A percentile compares a stretch with the other conserved stretches of the same genome.
These are phyloP conservation scores for Salix purpurea DNA, from an alignment of 345 rosid genomes.

Conservation along the genomic window DNA sequence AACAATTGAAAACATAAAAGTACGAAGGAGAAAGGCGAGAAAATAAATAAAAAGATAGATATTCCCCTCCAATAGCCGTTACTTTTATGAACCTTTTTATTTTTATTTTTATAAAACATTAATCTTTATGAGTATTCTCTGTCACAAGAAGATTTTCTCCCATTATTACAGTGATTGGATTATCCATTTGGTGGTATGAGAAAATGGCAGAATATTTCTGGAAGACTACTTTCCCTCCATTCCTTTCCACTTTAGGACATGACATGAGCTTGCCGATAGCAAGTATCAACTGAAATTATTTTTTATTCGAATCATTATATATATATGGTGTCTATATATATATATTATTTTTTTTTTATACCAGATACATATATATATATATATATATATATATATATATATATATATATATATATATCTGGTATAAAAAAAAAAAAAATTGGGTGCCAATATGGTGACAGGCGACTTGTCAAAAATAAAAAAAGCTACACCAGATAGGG, in stretches of 20 bases:
- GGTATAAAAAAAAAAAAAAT: too few relatives aligned
- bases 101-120: not conserved
- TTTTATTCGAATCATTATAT: too few relatives aligned
- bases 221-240: not conserved
- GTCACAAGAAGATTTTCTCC: constrained; percentile 14
- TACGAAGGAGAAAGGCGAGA: not conserved
- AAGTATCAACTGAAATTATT: too few relatives aligned
- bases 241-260: not conserved
- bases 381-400: too few relatives aligned
- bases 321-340: too few relatives aligned
- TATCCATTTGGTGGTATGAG: constrained; percentile 20
- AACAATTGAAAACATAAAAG: too few relatives aligned
- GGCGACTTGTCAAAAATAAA: not conserved
- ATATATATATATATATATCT: too few relatives aligned
- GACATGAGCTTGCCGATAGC: not conserved
- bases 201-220: constrained; percentile 21
- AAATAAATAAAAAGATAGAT: constrained; percentile 1
- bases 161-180: constrained; percentile 21
- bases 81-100: constrained; percentile 7
- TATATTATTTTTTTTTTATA: too few relatives aligned
- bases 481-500: not conserved
- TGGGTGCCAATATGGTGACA: not conserved
- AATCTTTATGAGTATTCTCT: constrained; percentile 14
- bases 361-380: too few relatives aligned
- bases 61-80: constrained; percentile 20